Conservation (phyloP, 2,329 filamentous ascomycete genomes). For the Aureobasidium sp. region DNA sequence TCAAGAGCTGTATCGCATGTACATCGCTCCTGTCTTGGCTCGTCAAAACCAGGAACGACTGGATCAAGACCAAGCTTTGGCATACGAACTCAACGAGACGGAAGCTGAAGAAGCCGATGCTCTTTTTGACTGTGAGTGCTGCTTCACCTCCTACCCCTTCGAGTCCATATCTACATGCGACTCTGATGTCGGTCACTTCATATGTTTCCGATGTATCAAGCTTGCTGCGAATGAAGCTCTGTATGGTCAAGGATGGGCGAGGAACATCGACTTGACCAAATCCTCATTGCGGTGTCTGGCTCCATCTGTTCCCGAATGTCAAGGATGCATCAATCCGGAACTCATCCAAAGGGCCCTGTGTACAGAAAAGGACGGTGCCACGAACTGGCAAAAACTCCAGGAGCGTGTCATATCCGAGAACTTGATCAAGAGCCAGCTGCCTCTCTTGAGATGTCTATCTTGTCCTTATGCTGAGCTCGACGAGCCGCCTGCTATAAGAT, state of each 20-base stretch:
- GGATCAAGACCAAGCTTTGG: conserved; percentile 33
- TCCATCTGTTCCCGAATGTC: conserved; percentile 56
- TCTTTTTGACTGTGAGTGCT: conserved; percentile 66
- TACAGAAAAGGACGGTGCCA: conserved; percentile 59
- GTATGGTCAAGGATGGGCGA: conserved; percentile 86
- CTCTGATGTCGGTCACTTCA: conserved; percentile 54
- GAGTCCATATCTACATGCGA: conserved; percentile 69
- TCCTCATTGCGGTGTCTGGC: conserved; percentile 80
- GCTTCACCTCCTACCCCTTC: conserved; percentile 62
- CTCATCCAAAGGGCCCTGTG: conserved; percentile 66
- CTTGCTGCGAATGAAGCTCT: conserved; percentile 77
- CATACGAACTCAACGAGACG: conserved; percentile 39
- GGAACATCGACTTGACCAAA: conserved; percentile 63
- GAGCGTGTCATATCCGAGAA: conserved; percentile 69
- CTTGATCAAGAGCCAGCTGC: conserved; percentile 63
- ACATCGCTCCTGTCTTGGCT: conserved; percentile 36
- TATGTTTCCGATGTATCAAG: conserved; percentile 76
- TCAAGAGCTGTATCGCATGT: conserved; percentile 38
- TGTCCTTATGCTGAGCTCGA: conserved; percentile 88
- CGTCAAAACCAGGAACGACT: conserved; percentile 32
- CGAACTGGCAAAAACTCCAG: conserved; percentile 68
- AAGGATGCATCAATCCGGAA: conserved; percentile 61
- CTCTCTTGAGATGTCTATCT: conserved; percentile 78
- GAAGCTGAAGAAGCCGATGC: conserved; percentile 40
- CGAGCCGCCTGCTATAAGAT: conserved; percentile 27